These are phyloP conservation scores for Solanum pennellii DNA, from an alignment of 257 asterid genomes.

Conservation along the genomic window DNA sequence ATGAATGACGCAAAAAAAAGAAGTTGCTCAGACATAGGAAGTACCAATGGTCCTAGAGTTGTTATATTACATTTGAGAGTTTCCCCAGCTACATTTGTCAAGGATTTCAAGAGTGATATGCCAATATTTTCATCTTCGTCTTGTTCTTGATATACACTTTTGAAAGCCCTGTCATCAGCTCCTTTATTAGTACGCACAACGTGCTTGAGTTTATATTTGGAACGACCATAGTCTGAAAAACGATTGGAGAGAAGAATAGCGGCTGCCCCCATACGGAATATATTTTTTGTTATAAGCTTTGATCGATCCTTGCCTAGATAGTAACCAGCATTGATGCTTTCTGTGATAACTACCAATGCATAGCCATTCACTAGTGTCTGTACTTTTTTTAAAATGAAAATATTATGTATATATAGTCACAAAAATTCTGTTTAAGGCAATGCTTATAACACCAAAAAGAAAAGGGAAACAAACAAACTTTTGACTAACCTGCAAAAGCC, in stretches of 20 bases:
- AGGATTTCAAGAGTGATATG: slow-evolving; percentile 9
- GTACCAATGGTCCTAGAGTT: not conserved
- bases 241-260: slow-evolving; percentile 17
- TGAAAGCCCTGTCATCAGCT: slow-evolving; percentile 16
- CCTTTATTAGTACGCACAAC: slow-evolving; percentile 18
- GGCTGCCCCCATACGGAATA: slow-evolving; percentile 21
- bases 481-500: not conserved
- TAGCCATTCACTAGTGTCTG: slow-evolving; percentile 17
- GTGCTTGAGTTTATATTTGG: slow-evolving; percentile 17
- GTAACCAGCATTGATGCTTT: not conserved
- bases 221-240: not conserved
- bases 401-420: not conserved
- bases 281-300: slow-evolving; percentile 19
- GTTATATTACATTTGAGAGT: slow-evolving; percentile 3
- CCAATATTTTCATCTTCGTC: slow-evolving; percentile 7
- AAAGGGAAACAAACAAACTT: too few species aligned
- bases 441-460: not conserved
- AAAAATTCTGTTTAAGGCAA: not conserved
- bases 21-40: not conserved
- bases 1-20: not conserved
- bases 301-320: slow-evolving; percentile 16
- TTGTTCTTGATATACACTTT: slow-evolving; percentile 10
- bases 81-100: slow-evolving; percentile 18
- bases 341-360: slow-evolving; percentile 22
- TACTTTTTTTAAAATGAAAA: not conserved